Percentiles rank a stretch among this genome's conserved stretches.
These are phyloP conservation scores for Cercospora sojina DNA, from an alignment of 2,329 filamentous ascomycete species.

Conservation along the genomic window DNA sequence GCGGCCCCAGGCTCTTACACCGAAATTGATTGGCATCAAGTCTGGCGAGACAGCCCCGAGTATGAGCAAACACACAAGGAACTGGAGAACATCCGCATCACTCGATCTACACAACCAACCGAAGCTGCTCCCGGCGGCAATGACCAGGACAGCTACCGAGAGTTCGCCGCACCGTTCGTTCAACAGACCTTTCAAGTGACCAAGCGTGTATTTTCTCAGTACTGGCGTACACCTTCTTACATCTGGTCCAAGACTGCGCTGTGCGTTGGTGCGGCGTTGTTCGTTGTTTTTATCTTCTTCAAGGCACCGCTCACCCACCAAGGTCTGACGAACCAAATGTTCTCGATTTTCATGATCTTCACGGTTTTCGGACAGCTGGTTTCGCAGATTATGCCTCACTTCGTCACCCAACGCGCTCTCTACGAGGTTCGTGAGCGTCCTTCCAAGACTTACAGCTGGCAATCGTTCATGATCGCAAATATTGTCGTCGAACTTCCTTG, in stretches of 20 bases:
- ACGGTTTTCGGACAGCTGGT: slow-evolving; percentile 79
- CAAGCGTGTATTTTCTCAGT: slow-evolving; percentile 80
- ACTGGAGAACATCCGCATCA: slow-evolving; percentile 47
- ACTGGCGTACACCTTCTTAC: slow-evolving; percentile 86
- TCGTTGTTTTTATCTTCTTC: slow-evolving; percentile 77
- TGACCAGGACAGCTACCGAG: slow-evolving; percentile 62
- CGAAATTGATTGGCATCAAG: slow-evolving; percentile 52
- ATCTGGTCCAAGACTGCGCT: slow-evolving; percentile 79
- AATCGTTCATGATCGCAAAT: slow-evolving; percentile 78
- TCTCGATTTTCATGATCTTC: slow-evolving; percentile 77
- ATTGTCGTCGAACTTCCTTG: slow-evolving; percentile 84
- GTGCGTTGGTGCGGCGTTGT: slow-evolving; percentile 65
- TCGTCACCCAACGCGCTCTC: slow-evolving; percentile 75
- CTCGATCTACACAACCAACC: slow-evolving; percentile 37
- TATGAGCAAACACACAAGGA: slow-evolving; percentile 47
- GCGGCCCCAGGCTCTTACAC: slow-evolving; percentile 52
- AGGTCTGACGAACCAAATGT: slow-evolving; percentile 83
- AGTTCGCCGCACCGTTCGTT: slow-evolving; percentile 76
- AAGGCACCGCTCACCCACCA: slow-evolving; percentile 62
- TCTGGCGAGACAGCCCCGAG: slow-evolving; percentile 52
- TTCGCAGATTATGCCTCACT: slow-evolving; percentile 82
- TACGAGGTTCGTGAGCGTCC: slow-evolving; percentile 85
- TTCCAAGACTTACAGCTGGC: slow-evolving; percentile 81
- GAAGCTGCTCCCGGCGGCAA: slow-evolving; percentile 44
- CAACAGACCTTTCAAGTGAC: slow-evolving; percentile 67